phyloP scores from a whole-genome alignment of 768 basidiomycete species.

The Hypholoma sublateritium region DNA sequence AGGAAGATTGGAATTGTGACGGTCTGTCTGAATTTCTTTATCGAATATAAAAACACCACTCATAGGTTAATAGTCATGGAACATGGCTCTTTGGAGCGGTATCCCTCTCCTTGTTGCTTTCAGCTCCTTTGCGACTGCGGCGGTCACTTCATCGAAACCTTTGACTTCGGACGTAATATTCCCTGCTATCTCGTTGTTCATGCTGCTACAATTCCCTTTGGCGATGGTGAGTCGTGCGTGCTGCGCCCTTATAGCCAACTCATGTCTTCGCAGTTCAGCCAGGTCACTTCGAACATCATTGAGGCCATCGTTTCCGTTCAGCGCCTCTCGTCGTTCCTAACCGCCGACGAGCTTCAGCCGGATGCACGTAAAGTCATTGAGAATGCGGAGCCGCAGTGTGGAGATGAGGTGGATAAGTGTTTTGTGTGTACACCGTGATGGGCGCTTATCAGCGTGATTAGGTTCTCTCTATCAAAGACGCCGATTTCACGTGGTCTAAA shows the following conservation, averaged over 20 bases:
- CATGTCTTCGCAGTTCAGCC: conserved; percentile 48
- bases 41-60: neutral
- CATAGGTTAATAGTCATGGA: conserved; percentile 45
- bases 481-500: conserved; percentile 81
- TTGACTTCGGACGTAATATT: conserved; percentile 92
- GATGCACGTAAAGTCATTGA: conserved; percentile 66
- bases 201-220: conserved; percentile 84
- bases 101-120: conserved; percentile 78
- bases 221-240: conserved; percentile 57
- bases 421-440: neutral
- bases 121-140: conserved; percentile 78
- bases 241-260: neutral
- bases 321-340: conserved; percentile 75
- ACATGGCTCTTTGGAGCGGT: conserved; percentile 63
- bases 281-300: conserved; percentile 78
- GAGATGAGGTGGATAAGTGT: conserved; percentile 51
- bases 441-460: conserved; percentile 14
- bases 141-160: conserved; percentile 58
- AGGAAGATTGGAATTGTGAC: conserved; percentile 78
- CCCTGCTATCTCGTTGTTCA: conserved; percentile 91
- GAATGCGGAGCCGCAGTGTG: conserved; percentile 41
- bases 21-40: conserved; percentile 34
- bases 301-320: conserved; percentile 84
- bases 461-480: conserved; percentile 70
- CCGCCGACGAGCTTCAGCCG: conserved; percentile 74